Percentiles rank a stretch among this genome's conserved stretches.
phyloP scores from a whole-genome alignment of 78 protist genomes.

The Isochrysis galbana region DNA sequence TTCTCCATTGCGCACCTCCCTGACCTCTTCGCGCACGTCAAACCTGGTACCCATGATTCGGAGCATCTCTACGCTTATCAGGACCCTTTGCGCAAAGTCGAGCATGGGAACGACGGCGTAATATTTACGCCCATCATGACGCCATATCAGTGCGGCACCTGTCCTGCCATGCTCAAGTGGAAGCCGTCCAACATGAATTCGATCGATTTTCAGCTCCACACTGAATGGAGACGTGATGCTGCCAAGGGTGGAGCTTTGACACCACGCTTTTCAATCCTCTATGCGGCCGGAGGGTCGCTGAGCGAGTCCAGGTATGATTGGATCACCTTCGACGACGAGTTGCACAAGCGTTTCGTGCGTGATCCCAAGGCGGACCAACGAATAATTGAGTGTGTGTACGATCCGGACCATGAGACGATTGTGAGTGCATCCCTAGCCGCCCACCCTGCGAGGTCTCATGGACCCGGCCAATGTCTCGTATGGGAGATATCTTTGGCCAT shows the following conservation, averaged over 20 bases:
- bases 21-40: neutral
- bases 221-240: neutral
- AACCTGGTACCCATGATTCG: neutral
- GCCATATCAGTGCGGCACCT: constrained; percentile 30
- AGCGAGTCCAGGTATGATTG: neutral
- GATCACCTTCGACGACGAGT: neutral
- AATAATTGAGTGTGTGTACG: constrained; percentile 28
- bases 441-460: too few relatives aligned
- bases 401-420: neutral
- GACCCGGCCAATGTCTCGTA: too few relatives aligned
- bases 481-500: too few relatives aligned
- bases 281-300: neutral
- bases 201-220: constrained; percentile 33
- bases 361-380: neutral
- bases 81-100: constrained; percentile 10
- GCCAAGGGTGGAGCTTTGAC: neutral
- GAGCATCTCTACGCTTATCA: neutral
- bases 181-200: constrained; percentile 31
- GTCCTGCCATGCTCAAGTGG: constrained; percentile 30
- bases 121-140: constrained; percentile 35
- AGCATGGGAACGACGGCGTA: constrained; percentile 51
- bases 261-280: neutral
- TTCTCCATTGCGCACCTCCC: neutral
- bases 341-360: neutral
- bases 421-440: too few relatives aligned